A percentile compares a stretch with the other conserved stretches of the same genome.
Evolutionary conservation across 257 asterid species (phyloP).

Genomic region (Gardenia jasminoides): DNA sequence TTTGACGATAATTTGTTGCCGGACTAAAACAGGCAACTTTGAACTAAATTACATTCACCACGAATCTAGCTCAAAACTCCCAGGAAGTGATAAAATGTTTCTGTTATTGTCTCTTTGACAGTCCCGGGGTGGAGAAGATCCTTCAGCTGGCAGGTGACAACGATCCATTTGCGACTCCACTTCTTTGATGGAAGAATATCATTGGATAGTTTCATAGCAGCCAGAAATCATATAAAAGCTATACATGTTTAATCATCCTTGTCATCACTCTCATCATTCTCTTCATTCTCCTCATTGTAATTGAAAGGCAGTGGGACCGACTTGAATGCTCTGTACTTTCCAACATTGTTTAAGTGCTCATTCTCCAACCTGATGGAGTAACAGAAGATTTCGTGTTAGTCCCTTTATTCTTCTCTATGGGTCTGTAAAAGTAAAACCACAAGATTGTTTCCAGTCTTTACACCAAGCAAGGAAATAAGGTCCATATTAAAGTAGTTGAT

Average conservation of each 20-base stretch:
- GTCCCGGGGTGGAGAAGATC: no score
- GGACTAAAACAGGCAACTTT: not conserved
- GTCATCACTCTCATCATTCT: conserved; percentile 37
- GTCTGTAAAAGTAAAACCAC: not conserved
- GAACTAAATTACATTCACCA: not conserved
- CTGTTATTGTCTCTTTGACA: not conserved
- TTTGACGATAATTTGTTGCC: not conserved
- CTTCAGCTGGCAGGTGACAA: not conserved
- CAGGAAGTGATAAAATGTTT: not conserved
- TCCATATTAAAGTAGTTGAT: not conserved
- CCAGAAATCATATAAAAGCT: not conserved
- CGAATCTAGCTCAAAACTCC: not conserved
- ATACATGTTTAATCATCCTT: conserved; percentile 27
- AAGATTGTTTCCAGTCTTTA: not conserved
- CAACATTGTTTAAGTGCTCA: conserved; percentile 79
- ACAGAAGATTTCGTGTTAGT: not conserved
- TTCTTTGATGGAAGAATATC: not conserved
- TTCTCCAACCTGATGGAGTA: conserved; percentile 70
- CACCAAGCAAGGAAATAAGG: not conserved
- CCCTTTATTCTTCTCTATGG: not conserved
- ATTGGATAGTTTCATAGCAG: not conserved
- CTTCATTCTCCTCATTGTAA: conserved; percentile 43
- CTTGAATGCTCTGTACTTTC: conserved; percentile 78
- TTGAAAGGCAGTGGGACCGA: conserved; percentile 76
- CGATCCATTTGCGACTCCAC: not conserved